A percentile compares a stretch with the other conserved stretches of the same genome.
Conservation (phyloP, 2,329 filamentous ascomycete species). For the Colletotrichum sp. region DNA sequence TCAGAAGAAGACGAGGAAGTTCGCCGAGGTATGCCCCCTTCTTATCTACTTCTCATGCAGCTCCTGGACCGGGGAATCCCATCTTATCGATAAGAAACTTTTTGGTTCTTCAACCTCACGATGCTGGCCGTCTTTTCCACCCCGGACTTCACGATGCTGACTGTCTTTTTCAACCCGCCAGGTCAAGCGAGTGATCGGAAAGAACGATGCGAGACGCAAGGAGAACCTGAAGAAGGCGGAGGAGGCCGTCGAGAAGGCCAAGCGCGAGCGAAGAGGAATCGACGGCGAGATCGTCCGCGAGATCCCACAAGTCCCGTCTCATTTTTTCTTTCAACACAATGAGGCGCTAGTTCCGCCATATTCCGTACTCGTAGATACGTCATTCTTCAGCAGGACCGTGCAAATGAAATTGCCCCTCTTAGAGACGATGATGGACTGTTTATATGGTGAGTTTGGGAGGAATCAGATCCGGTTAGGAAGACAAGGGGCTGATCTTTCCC, state of each 20-base stretch:
- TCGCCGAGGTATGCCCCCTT: slow-evolving; percentile 65
- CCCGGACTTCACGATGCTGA: slow-evolving; percentile 20
- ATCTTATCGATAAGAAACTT: slow-evolving; percentile 16
- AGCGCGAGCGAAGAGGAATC: slow-evolving; percentile 57
- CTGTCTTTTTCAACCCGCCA: slow-evolving; percentile 26
- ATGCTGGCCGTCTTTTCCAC: background rate
- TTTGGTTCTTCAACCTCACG: slow-evolving; percentile 12
- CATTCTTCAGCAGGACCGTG: slow-evolving; percentile 59
- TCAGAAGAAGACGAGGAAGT: slow-evolving; percentile 91
- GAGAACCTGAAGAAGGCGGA: slow-evolving; percentile 77
- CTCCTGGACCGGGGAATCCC: background rate
- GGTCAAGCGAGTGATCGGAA: slow-evolving; percentile 84
- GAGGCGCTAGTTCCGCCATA: too few species aligned
- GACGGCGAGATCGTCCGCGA: slow-evolving; percentile 60
- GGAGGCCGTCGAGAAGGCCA: slow-evolving; percentile 57
- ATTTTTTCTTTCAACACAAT: slow-evolving; percentile 76
- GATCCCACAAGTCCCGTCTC: slow-evolving; percentile 75
- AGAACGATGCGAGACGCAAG: slow-evolving; percentile 81
- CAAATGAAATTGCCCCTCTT: slow-evolving; percentile 89
- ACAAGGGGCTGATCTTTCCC: background rate
- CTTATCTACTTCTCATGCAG: background rate
- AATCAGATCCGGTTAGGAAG: background rate
- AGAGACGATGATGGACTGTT: slow-evolving; percentile 89
- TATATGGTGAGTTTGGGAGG: slow-evolving; percentile 57
- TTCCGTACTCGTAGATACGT: slow-evolving; percentile 75